Evolutionary conservation across 495 filamentous ascomycete genomes (phyloP).

Genomic region (Lophiostoma macrostomum): DNA sequence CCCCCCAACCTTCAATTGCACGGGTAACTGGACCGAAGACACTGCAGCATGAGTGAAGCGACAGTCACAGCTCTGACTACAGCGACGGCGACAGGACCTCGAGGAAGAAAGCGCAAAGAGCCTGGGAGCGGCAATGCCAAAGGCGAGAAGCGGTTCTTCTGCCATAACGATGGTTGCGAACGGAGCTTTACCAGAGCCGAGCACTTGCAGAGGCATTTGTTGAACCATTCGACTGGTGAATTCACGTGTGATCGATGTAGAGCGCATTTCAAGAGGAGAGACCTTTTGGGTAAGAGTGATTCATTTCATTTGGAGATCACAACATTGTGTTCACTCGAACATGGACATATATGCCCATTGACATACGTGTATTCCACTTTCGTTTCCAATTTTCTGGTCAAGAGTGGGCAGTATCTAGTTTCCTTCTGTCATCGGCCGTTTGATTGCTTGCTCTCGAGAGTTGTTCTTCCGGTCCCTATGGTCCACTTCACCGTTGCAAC

Average conservation of each 20-base stretch:
- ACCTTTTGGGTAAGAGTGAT: constrained; percentile 17
- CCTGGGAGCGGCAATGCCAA: constrained; percentile 1
- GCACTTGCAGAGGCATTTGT: constrained; percentile 23
- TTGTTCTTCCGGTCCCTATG: too few species aligned
- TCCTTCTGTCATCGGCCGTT: neutral
- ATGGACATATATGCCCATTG: too few species aligned
- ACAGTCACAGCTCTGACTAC: neutral
- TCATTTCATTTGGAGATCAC: too few species aligned
- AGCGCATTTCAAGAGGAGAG: constrained; percentile 25
- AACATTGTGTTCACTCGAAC: too few species aligned
- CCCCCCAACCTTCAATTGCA: constrained; percentile 25
- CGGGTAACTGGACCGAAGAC: neutral
- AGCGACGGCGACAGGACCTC: neutral
- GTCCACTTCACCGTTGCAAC: constrained; percentile 1
- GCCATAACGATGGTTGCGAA: constrained; percentile 16
- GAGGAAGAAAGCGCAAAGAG: constrained; percentile 16
- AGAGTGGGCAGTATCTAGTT: constrained; percentile 5
- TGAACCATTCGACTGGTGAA: constrained; percentile 22
- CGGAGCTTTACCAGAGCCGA: constrained; percentile 23
- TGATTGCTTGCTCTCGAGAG: too few species aligned
- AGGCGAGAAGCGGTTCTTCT: constrained; percentile 4
- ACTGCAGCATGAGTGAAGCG: neutral
- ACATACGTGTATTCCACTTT: neutral
- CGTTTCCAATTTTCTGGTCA: neutral
- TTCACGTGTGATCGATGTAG: constrained; percentile 22